Base-by-base conservation (phyloP, 257 asterid genomes). In the Plantago major region DNA sequence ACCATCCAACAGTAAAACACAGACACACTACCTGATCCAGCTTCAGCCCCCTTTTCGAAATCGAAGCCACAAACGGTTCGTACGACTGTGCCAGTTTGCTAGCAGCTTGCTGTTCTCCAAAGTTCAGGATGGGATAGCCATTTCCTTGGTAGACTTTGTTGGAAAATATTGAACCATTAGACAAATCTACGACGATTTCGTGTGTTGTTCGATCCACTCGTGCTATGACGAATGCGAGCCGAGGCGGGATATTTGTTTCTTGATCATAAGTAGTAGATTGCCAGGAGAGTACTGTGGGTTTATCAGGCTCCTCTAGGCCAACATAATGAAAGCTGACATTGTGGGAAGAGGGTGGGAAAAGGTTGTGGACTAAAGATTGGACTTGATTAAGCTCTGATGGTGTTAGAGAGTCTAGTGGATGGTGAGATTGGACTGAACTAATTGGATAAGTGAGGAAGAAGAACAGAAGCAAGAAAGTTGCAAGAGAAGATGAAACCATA, bases 251-350 rank as follows among this genome's bases (percentile, higher is more conserved):
- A 3, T 15, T 7, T 37, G 40, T 7, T 33, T 33, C 40, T 33
- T 58, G 2, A 46, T 37, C 51, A 26, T 0, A 0, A 33, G 8
- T 33, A 33, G 7, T 33, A 4, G 77, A 60, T 42, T 50, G 50
- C 79, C 79, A 74, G 3, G 70, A 68, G 0, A 71, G 76, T 47
- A 85, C 40, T 4, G 7, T 2, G 49, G 82, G 64, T 55, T 85
- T 88, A 33, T 33, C 0, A 68, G 95, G 92, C 62, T 88, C 96
- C 13, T 85, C 78, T 42, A 83, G 65, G 73, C 95, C 93, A 30
- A 83, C 90, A 19, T 85, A 83, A 48, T 88, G 93, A 67, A 78
- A 88, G 40, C 69, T 73, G 7, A 74, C 73, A 65, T 71, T 79
- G 4, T 67, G 69, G 38, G 55, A 22, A 22, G 26, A 22, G 26